A percentile compares a stretch with the other conserved stretches of the same genome.
Evolutionary conservation across 1,139 yeast genomes (phyloP).

Genomic region (Candida labiduridarum): DNA sequence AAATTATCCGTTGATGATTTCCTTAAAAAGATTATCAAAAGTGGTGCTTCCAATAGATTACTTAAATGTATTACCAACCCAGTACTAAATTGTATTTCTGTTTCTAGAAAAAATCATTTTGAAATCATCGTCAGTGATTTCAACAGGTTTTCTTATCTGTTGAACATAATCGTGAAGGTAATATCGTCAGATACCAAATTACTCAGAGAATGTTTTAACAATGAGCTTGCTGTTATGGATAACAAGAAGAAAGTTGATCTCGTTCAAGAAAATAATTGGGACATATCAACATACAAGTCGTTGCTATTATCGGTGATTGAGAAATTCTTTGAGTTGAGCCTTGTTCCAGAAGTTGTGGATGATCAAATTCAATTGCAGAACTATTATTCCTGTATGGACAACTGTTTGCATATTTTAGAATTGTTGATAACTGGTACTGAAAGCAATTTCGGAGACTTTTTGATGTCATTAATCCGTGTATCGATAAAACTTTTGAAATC

Average conservation of each 20-base stretch:
- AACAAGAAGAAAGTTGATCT: constrained; percentile 40
- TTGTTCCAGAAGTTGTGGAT: constrained; percentile 28
- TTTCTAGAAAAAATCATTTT: too few relatives aligned
- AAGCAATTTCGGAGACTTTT: constrained; percentile 45
- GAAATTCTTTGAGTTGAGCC: constrained; percentile 38
- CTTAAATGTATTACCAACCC: constrained; percentile 59
- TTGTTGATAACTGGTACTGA: constrained; percentile 60
- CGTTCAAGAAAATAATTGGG: constrained; percentile 47
- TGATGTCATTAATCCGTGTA: constrained; percentile 27
- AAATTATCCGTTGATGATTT: constrained; percentile 56
- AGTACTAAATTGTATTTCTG: constrained; percentile 28
- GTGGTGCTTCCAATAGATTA: constrained; percentile 61
- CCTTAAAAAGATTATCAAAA: constrained; percentile 51
- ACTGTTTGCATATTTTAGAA: constrained; percentile 44
- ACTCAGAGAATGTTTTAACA: constrained; percentile 49
- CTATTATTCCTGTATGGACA: constrained; percentile 31
- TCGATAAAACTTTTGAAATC: constrained; percentile 28
- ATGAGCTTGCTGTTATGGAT: constrained; percentile 60
- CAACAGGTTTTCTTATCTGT: constrained; percentile 58
- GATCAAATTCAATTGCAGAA: constrained; percentile 22
- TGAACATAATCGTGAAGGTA: constrained; percentile 53
- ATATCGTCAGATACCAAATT: constrained; percentile 45
- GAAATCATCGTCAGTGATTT: constrained; percentile 50
- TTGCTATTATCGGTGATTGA: constrained; percentile 50
- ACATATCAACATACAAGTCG: constrained; percentile 64